Evolutionary conservation across 805 yeast species (phyloP), one percentile per base, ranked within the genome.

Genomic region (Schwanniomyces sp.): DNA sequence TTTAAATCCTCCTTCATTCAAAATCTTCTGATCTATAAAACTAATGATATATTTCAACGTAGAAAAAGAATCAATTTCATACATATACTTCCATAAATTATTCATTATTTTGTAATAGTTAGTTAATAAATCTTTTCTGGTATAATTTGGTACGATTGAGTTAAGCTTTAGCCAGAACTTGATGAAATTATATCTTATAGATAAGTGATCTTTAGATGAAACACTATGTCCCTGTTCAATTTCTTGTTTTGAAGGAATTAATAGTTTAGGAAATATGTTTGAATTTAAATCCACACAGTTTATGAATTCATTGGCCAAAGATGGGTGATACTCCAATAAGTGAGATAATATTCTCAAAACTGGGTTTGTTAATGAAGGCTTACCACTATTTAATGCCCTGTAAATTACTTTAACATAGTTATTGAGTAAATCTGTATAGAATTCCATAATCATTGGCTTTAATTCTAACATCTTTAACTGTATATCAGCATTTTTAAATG

Each of bases 201-300:
- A 69, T 27, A 66, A 49, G 27, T 62, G 53, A 10, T 50, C 69
- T 27, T 49, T 45, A 3, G 41, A 18, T 46, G 41, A 41, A 30
- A 66, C 62, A 3, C 66, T 45, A 25, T 61, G 63, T 8, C 65
- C 66, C 25, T 70, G 68, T 4, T 75, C 66, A 8, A 76, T 46
- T 47, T 81, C 86, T 10, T 67, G 57, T 53, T 70, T 70, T 0
- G 79, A 63, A 1, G 88, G 88, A 2, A 75, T 66, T 30, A 87
- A 65, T 9, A 87, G 65, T 55, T 81, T 86, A 1, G 89, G 84
- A 25, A 91, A 67, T 5, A 76, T 74, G 17, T 84, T 74, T 27
- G 85, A 64, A 3, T 83, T 70, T 45, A 89, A 74, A 65, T 91
- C 97, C 59, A 91, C 87, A 39, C 73, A 63, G 12, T 84, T 80